These are phyloP conservation scores for Vitis rupestris DNA, from an alignment of 164 flowering plant species.

Conservation along the genomic window DNA sequence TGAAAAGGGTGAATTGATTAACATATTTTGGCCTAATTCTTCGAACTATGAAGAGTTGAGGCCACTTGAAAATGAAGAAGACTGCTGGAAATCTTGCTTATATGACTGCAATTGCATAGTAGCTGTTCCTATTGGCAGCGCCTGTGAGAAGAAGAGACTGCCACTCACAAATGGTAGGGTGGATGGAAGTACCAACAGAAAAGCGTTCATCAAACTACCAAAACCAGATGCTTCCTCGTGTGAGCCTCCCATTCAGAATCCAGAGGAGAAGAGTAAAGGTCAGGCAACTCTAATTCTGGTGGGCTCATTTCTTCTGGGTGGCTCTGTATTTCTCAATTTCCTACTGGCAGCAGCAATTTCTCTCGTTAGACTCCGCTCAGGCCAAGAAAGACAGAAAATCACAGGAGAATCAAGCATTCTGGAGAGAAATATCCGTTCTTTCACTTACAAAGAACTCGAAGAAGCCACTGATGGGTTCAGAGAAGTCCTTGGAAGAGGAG, in stretches of 20 bases:
- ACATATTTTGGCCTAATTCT: too few species aligned
- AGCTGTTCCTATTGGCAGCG: background rate
- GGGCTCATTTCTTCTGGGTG: constrained; percentile 5
- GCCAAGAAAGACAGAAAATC: background rate
- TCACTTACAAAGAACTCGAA: constrained; percentile 19
- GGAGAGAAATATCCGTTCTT: constrained; percentile 4
- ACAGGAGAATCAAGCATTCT: background rate
- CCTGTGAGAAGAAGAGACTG: constrained; percentile 1
- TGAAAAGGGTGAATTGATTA: too few species aligned
- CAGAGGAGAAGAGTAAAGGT: background rate
- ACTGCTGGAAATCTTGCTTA: background rate
- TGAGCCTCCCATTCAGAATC: background rate
- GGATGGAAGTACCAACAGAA: background rate
- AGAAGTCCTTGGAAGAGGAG: constrained; percentile 14
- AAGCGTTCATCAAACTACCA: constrained; percentile 13
- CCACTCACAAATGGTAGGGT: background rate
- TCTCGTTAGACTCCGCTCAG: background rate
- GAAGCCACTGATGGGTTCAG: constrained; percentile 15
- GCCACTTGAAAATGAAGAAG: background rate
- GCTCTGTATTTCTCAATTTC: constrained; percentile 8
- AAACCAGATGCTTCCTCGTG: background rate
- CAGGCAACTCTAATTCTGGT: background rate
- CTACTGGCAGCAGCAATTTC: background rate
- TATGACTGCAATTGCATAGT: constrained; percentile 2
- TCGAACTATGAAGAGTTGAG: background rate